Evolutionary conservation across 2,329 filamentous ascomycete species (phyloP).

Genomic region (Metarhizium anisopliae): DNA sequence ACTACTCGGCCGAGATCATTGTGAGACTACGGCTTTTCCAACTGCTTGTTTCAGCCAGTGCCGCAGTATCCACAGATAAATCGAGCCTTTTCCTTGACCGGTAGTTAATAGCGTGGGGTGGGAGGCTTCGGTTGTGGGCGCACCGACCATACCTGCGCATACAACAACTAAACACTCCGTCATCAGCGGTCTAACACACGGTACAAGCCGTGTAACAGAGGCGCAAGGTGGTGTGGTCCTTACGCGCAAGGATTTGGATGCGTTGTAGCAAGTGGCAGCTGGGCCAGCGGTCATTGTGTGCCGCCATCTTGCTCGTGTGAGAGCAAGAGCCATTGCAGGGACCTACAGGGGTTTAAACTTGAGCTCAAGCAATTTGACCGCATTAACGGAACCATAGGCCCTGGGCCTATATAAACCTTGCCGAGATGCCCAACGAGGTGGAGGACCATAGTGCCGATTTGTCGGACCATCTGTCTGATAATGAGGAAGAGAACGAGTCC

Average conservation of each 20-base stretch:
- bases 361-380: not conserved
- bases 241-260: constrained; percentile 20
- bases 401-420: constrained; percentile 37
- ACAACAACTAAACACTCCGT: constrained; percentile 19
- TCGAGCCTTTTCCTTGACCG: constrained; percentile 1
- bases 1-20: not conserved
- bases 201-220: constrained; percentile 21
- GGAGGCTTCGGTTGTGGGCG: not conserved
- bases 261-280: constrained; percentile 3
- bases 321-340: constrained; percentile 1
- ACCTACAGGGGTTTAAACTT: constrained; percentile 1
- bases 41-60: constrained; percentile 3
- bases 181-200: constrained; percentile 16
- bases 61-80: not conserved
- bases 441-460: constrained; percentile 44
- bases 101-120: not conserved
- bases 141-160: constrained; percentile 13
- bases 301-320: constrained; percentile 21
- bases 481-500: constrained; percentile 45
- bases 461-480: constrained; percentile 51
- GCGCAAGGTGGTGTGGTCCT: constrained; percentile 23
- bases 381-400: not conserved
- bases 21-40: not conserved
- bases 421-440: constrained; percentile 47
- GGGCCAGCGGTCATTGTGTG: constrained; percentile 1